phyloP scores from a whole-genome alignment of 805 yeast species.

The Diddensiella caesifluorescens region DNA sequence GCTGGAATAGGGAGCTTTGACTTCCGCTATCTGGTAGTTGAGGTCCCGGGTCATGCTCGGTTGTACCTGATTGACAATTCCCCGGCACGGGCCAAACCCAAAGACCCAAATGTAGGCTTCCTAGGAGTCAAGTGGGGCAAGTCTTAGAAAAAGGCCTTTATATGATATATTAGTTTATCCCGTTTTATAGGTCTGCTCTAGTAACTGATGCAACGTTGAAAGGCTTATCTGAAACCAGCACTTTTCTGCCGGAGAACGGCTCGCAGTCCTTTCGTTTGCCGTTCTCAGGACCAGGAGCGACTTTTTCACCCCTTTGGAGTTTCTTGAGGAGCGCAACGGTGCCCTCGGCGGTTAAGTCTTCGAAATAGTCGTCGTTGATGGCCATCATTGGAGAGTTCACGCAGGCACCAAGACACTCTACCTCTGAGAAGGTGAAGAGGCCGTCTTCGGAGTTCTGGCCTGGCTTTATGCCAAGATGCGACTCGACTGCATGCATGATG shows the following conservation, averaged over 20 bases:
- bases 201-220: constrained; percentile 64
- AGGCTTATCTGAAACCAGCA: constrained; percentile 56
- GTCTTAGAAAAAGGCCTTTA: not conserved
- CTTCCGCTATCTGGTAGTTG: constrained; percentile 67
- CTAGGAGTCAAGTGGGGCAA: constrained; percentile 88
- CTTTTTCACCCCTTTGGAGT: constrained; percentile 57
- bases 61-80: constrained; percentile 49
- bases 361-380: constrained; percentile 74
- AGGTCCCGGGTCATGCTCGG: constrained; percentile 65
- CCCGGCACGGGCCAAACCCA: constrained; percentile 44
- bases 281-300: constrained; percentile 63
- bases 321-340: constrained; percentile 56
- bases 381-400: constrained; percentile 88
- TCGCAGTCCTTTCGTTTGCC: constrained; percentile 66
- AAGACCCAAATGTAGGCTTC: constrained; percentile 48
- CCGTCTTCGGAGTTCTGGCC: constrained; percentile 76
- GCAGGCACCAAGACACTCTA: constrained; percentile 89
- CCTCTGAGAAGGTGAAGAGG: constrained; percentile 76
- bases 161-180: not conserved
- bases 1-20: constrained; percentile 47
- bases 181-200: constrained; percentile 55
- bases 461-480: constrained; percentile 57
- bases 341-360: constrained; percentile 69
- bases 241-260: constrained; percentile 66
- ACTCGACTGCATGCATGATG: constrained; percentile 64